Base-by-base conservation (phyloP, 257 asterid species). In the Thymus quinquecostatus region DNA sequence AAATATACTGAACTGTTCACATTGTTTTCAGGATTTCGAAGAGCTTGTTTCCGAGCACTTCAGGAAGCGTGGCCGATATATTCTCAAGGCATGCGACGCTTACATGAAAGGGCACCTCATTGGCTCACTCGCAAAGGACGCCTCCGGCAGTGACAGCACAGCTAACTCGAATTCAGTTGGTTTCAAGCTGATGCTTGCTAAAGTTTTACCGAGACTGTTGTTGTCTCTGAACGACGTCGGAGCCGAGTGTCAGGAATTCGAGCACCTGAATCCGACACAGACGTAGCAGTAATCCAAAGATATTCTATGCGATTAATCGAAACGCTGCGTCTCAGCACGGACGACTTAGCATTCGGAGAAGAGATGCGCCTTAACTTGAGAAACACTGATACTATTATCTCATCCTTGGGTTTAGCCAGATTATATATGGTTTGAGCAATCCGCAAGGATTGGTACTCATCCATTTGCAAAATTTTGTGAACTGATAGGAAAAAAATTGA, bases 1-100 rank as follows among this genome's bases (percentile, higher is more conserved):
- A 43, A 53, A 38, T 34, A 63, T 9, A 59, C 50, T 50, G 55
- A 47, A 56, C 41, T 48, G 9, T 67, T 45, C 38, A 36, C 32
- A 50, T 65, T 66, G n/a, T 76, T 66, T 84, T 66, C 86, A 95
- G 99, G 95, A 90, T 72, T 95, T 95, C 72, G 96, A 86, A 74
- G 96, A 82, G 64, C 94, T 95, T 51, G 83, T 95, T 29, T 6
- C 4, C n/a, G 86, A 90, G 81, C 98, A 95, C 80, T 95, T 86
- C 73, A 87, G 80, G 83, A 87, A 79, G 79, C 96, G 96, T 5
- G 97, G 99, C 48, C 85, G 65, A 68, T 90, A 82, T 79, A 90
- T 95, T 70, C 97, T 95, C 38, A 92, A 82, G 87, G 98, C 97
- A 8, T 95, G 98, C 67, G 98, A 92, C 76, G 86, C 98, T 34